Percentiles rank a stretch among this genome's conserved stretches.
These are phyloP conservation scores for Phialemoniopsis sp. DNA, from an alignment of 2,329 filamentous ascomycete species.

Conservation along the genomic window DNA sequence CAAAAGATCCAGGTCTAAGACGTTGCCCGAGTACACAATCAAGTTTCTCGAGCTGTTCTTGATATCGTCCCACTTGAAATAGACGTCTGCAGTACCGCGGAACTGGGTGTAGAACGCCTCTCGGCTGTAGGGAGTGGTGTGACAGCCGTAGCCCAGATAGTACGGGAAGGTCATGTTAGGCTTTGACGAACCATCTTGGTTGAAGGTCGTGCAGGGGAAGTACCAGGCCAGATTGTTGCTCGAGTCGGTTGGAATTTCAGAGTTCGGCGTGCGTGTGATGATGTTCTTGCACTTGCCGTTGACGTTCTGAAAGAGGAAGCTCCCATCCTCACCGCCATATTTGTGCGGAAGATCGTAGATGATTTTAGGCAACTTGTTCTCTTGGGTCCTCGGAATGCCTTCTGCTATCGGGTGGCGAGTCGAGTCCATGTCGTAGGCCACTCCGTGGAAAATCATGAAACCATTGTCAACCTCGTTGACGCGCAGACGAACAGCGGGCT, in stretches of 20 bases:
- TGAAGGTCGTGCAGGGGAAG: conserved; percentile 87
- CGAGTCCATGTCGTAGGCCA: conserved; percentile 75
- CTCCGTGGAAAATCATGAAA: conserved; percentile 96
- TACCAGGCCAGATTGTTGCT: conserved; percentile 86
- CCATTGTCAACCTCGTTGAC: conserved; percentile 76
- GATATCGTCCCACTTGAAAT: conserved; percentile 93
- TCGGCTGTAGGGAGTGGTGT: conserved; percentile 68
- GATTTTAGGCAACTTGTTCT: conserved; percentile 64
- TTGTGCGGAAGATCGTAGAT: conserved; percentile 81
- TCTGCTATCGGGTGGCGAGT: conserved; percentile 77
- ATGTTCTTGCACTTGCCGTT: conserved; percentile 94
- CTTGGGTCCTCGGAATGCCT: conserved; percentile 60
- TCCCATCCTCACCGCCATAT: conserved; percentile 85
- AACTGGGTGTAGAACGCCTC: conserved; percentile 71
- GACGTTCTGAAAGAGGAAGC: conserved; percentile 97
- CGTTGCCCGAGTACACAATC: conserved; percentile 89
- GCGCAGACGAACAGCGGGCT: conserved; percentile 66
- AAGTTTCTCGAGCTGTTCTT: conserved; percentile 85
- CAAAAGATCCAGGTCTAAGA: conserved; percentile 84
- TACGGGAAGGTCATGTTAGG: conserved; percentile 71
- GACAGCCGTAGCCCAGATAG: conserved; percentile 85
- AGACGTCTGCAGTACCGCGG: conserved; percentile 74
- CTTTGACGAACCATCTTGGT: conserved; percentile 82
- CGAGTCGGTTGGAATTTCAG: conserved; percentile 74
- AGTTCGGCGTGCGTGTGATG: conserved; percentile 67